Base-by-base conservation (phyloP, 352 stramenopile genomes). In the Phytophthora capsici region DNA sequence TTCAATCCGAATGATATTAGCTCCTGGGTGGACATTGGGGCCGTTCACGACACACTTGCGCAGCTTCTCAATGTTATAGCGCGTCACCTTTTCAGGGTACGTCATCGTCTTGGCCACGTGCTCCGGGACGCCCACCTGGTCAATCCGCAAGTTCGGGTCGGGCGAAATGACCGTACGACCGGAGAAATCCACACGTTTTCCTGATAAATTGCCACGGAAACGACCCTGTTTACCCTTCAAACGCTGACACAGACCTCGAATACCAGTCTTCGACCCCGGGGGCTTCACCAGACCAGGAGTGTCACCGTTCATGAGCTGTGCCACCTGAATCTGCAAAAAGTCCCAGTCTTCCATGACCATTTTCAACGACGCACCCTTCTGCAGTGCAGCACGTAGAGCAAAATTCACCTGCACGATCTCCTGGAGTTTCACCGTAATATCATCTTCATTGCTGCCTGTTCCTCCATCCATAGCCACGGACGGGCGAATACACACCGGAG, bases 321-420 rank as follows among this genome's bases (percentile, higher is more conserved):
- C 95, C 14, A 99, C 96, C 69, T 98, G 89, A 67, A 95, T 93
- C 83, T 99, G 98, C 57, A 99, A 82, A 66, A 99, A 98, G 70
- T 99, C 97, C 97, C 98, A 99, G 75, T 98, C 91, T 75, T 99
- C 98, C 88, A 99, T 98, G 47, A 99, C 97, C 75, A 98, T 99
- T 49, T 98, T 98, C 45, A 99, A 94, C 56, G 94, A 97, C 34
- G 93, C 95, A 34, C 98, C 98, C 38, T 98, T 97, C 37, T 88
- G 85, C 23, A 99, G 82, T 20, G 95, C 96, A 8, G 96, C 78
- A 51, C 95, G 86, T 3, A 99, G 81, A 13, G 96, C 96, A 45
- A 97, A 93, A 85, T 99, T 99, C 26, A 99, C 93, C 47, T 99
- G 97, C 45, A 99, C 89, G 75, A 99, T 99, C 74, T 99, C 97